Evolutionary conservation across 2,329 filamentous ascomycete species (phyloP).

Genomic region (Rhinocladiella similis): DNA sequence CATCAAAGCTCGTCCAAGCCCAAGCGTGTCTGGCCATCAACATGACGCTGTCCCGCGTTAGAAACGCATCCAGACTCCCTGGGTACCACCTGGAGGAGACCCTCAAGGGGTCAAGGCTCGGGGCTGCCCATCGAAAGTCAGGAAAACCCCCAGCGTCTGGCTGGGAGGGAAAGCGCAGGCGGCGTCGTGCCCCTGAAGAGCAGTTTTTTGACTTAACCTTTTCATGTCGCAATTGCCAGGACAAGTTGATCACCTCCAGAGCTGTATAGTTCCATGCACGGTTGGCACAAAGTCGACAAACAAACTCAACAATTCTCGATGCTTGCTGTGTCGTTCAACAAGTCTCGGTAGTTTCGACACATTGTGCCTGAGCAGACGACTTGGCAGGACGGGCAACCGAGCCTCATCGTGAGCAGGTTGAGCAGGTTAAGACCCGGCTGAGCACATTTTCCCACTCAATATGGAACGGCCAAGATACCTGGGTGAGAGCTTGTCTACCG

Average conservation of each 20-base stretch:
- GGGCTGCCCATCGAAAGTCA: too few species aligned
- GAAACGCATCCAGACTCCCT: neutral
- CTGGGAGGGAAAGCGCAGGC: too few species aligned
- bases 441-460: constrained; percentile 6
- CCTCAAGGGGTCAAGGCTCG: neutral
- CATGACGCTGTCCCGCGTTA: neutral
- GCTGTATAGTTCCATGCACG: neutral
- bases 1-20: neutral
- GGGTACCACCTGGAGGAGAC: neutral
- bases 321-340: neutral
- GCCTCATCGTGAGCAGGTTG: neutral
- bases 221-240: too few species aligned
- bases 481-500: constrained; percentile 9
- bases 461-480: constrained; percentile 15
- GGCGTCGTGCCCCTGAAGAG: too few species aligned
- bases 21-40: neutral
- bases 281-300: neutral
- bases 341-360: neutral
- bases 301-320: neutral
- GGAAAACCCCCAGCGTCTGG: too few species aligned
- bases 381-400: neutral
- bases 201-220: too few species aligned
- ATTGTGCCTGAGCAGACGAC: constrained; percentile 1
- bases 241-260: neutral
- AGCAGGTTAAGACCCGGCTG: neutral